A percentile compares a stretch with the other conserved stretches of the same genome.
These are phyloP conservation scores for Eucalyptus globulus DNA, from an alignment of 345 rosid species.

Conservation along the genomic window DNA sequence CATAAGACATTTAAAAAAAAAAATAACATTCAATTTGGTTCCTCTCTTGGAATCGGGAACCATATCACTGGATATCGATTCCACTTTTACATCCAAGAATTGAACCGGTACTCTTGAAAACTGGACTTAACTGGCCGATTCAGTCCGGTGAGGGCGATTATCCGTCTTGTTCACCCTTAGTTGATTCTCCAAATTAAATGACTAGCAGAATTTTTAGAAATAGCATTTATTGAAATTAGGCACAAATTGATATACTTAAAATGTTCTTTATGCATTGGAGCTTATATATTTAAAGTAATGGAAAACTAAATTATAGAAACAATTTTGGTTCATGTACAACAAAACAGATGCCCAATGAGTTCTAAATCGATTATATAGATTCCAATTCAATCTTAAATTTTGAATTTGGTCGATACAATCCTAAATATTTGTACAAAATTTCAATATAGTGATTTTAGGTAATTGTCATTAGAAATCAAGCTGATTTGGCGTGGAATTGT, in stretches of 20 bases:
- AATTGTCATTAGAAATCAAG: neutral
- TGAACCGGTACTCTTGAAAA: too few species aligned
- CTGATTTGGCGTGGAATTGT: neutral
- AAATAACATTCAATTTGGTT: too few species aligned
- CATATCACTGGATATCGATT: accelerated
- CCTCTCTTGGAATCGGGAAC: too few species aligned
- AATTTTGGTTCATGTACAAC: neutral
- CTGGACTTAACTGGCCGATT: too few species aligned
- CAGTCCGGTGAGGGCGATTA: accelerated
- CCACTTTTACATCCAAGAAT: too few species aligned
- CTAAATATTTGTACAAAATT: neutral
- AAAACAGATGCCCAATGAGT: neutral
- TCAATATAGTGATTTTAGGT: neutral
- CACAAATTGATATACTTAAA: neutral
- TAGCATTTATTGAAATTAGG: neutral
- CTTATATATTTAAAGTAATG: neutral
- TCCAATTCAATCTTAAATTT: neutral
- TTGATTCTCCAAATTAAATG: neutral
- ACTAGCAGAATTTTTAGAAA: neutral
- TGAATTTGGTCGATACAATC: neutral
- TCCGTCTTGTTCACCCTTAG: too few species aligned
- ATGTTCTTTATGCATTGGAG: neutral
- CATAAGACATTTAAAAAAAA: too few species aligned
- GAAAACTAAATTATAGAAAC: neutral
- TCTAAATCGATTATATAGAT: neutral